Conservation (phyloP, 129 eudicot genomes). For the Tagetes erecta region DNA sequence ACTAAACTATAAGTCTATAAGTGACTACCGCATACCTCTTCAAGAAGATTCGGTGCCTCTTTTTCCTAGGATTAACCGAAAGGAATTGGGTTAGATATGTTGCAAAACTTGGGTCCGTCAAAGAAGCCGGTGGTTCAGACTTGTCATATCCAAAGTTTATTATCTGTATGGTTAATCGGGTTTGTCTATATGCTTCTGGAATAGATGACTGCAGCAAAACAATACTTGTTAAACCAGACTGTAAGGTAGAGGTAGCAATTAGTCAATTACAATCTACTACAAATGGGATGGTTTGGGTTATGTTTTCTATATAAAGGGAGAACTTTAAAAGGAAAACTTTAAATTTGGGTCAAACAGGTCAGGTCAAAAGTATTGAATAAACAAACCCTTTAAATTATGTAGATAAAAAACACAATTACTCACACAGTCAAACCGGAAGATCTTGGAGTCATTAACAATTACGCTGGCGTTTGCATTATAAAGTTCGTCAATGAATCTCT, state of each 20-base stretch:
- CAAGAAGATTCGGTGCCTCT: constrained; percentile 61
- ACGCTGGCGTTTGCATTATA: constrained; percentile 83
- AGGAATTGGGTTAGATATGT: constrained; percentile 73
- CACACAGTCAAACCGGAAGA: constrained; percentile 84
- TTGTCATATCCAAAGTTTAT: constrained; percentile 77
- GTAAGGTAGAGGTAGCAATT: constrained; percentile 8
- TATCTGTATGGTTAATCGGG: constrained; percentile 72
- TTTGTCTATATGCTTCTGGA: constrained; percentile 39
- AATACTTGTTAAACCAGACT: constrained; percentile 14
- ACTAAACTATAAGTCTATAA: constrained; percentile 8
- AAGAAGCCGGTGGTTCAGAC: constrained; percentile 73
- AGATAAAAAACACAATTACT: constrained; percentile 22
- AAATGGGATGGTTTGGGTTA: background rate
- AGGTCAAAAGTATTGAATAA: background rate
- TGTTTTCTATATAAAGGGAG: background rate
- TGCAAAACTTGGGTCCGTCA: constrained; percentile 84
- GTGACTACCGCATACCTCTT: constrained; percentile 53
- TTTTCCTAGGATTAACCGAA: constrained; percentile 50
- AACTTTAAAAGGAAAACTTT: background rate
- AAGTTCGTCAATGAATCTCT: constrained; percentile 58
- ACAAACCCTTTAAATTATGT: constrained; percentile 1
- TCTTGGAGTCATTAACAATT: constrained; percentile 77
- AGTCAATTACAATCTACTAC: background rate
- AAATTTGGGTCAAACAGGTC: background rate
- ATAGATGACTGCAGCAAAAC: constrained; percentile 60